Percentiles rank a stretch among this genome's conserved stretches.
These are phyloP conservation scores for Phyllosticta citrichinensis DNA, from an alignment of 2,329 filamentous ascomycete species.

Conservation along the genomic window DNA sequence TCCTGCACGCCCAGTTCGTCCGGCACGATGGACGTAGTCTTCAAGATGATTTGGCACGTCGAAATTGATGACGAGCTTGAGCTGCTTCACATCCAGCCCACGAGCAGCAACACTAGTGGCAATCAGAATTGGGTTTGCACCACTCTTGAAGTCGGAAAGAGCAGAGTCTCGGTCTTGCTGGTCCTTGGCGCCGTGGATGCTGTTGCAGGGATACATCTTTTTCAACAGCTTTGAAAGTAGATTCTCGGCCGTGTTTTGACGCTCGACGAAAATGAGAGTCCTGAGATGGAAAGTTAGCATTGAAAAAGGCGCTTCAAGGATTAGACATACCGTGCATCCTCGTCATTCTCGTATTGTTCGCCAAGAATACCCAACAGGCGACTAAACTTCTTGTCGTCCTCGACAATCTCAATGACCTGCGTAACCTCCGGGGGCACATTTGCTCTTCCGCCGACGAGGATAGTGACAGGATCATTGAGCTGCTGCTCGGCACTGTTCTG, in stretches of 20 bases:
- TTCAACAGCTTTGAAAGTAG: slow-evolving; percentile 67
- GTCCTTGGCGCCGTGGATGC: slow-evolving; percentile 88
- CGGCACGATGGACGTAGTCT: slow-evolving; percentile 91
- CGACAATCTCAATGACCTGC: slow-evolving; percentile 74
- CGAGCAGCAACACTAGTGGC: slow-evolving; percentile 93
- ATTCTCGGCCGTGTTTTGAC: slow-evolving; percentile 81
- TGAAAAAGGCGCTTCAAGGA: background rate
- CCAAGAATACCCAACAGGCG: slow-evolving; percentile 79
- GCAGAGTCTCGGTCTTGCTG: slow-evolving; percentile 88
- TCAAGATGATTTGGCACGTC: slow-evolving; percentile 90
- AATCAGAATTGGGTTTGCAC: slow-evolving; percentile 78
- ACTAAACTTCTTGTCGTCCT: slow-evolving; percentile 73
- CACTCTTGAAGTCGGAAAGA: slow-evolving; percentile 87
- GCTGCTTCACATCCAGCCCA: slow-evolving; percentile 88
- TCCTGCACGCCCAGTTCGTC: slow-evolving; percentile 86
- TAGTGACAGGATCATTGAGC: slow-evolving; percentile 75
- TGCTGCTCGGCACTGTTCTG: slow-evolving; percentile 84
- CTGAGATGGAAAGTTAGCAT: background rate
- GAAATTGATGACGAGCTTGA: slow-evolving; percentile 93
- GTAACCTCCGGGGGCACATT: slow-evolving; percentile 64
- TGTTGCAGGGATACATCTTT: slow-evolving; percentile 84
- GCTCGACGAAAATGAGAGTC: slow-evolving; percentile 82
- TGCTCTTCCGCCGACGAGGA: slow-evolving; percentile 79
- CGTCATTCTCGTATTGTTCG: slow-evolving; percentile 74
- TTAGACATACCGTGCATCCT: slow-evolving; percentile 57